Percentiles rank a stretch among this genome's conserved stretches.
Evolutionary conservation across 352 stramenopile species (phyloP).

Genomic region (Plasmopara halstedii): DNA sequence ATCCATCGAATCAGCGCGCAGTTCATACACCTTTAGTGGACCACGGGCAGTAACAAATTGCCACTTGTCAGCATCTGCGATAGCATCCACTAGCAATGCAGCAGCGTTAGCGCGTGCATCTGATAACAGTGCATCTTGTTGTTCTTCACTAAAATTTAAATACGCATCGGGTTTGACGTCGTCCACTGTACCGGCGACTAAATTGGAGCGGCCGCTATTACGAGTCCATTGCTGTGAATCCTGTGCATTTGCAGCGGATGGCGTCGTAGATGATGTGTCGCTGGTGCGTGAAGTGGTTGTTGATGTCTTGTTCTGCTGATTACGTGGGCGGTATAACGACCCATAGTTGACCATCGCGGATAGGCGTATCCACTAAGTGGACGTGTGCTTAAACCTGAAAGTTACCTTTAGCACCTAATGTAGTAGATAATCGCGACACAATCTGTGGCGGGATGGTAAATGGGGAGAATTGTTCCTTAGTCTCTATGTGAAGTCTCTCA

Average conservation of each 20-base stretch:
- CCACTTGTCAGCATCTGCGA: constrained; percentile 60
- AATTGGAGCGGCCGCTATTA: constrained; percentile 11
- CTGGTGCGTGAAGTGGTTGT: constrained; percentile 14
- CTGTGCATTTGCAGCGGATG: constrained; percentile 1
- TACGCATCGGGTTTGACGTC: constrained; percentile 30
- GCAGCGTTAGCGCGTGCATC: constrained; percentile 48
- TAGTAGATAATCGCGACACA: not conserved
- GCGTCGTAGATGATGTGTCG: constrained; percentile 13
- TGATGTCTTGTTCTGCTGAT: constrained; percentile 20
- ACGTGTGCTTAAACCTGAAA: too few species aligned
- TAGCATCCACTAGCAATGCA: constrained; percentile 46
- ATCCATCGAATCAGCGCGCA: constrained; percentile 33
- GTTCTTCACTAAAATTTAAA: constrained; percentile 42
- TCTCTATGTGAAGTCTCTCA: constrained; percentile 5
- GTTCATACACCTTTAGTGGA: constrained; percentile 46
- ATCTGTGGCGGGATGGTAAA: not conserved
- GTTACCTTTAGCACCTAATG: too few species aligned
- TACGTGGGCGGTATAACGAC: constrained; percentile 22
- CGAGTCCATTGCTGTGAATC: constrained; percentile 13
- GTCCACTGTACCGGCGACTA: constrained; percentile 1
- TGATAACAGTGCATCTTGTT: constrained; percentile 38
- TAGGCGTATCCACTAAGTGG: constrained; percentile 15
- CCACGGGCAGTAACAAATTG: constrained; percentile 36
- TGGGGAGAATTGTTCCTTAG: not conserved
- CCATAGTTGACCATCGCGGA: constrained; percentile 29